A percentile compares a stretch with the other conserved stretches of the same genome.
Evolutionary conservation across 306 rosid species (phyloP).

Genomic region (Ormosia semicastrata): DNA sequence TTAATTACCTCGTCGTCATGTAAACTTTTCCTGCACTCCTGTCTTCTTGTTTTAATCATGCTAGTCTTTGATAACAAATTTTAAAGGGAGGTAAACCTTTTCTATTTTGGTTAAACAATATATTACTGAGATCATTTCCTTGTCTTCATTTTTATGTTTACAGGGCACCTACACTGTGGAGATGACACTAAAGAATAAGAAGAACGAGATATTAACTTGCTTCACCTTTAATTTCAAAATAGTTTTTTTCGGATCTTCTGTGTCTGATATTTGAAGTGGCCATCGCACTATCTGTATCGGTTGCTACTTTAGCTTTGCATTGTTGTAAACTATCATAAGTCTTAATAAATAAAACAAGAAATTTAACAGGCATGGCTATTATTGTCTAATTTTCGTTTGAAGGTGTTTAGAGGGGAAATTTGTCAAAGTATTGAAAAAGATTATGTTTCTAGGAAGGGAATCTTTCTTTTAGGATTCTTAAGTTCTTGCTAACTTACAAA

Average conservation of each 20-base stretch:
- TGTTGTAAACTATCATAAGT: neutral
- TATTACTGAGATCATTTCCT: neutral
- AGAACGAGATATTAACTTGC: slow-evolving; percentile 44
- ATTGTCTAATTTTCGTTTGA: no score
- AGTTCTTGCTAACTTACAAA: no score
- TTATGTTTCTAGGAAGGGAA: no score
- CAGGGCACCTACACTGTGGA: slow-evolving; percentile 52
- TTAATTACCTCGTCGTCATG: no score
- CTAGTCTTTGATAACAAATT: neutral
- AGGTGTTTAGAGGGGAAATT: no score
- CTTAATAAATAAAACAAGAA: no score
- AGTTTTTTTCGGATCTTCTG: slow-evolving; percentile 20
- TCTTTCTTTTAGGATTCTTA: no score
- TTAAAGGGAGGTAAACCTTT: neutral
- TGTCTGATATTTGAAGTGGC: slow-evolving; percentile 26
- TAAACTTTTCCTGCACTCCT: neutral
- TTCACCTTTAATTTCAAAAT: slow-evolving; percentile 51
- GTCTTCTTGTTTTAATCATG: neutral
- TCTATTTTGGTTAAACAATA: neutral
- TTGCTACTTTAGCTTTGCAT: neutral
- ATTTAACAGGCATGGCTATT: no score
- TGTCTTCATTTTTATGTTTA: neutral
- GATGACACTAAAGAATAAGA: slow-evolving; percentile 42
- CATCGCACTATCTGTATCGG: neutral
- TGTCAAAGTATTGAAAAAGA: no score